Percentiles rank a stretch among this genome's conserved stretches.
Conservation (phyloP, 1,139 yeast species). For the Scheffersomyces segobiensis region DNA sequence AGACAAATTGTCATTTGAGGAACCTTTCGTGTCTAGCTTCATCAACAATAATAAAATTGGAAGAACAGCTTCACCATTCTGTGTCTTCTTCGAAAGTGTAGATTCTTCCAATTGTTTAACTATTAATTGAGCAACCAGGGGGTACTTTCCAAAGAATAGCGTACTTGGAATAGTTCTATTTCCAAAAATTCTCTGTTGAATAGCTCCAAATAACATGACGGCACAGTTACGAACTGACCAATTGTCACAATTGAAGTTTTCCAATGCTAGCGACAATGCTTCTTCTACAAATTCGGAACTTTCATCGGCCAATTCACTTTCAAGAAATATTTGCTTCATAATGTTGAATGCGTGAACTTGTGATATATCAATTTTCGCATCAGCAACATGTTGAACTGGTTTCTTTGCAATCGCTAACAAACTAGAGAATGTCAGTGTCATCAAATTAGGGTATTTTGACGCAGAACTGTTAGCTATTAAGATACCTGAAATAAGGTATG, state of each 20-base stretch:
- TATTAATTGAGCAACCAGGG: slow-evolving; percentile 51
- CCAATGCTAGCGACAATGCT: slow-evolving; percentile 61
- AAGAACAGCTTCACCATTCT: slow-evolving; percentile 37
- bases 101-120: slow-evolving; percentile 34
- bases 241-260: slow-evolving; percentile 59
- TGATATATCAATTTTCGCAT: slow-evolving; percentile 69
- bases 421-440: slow-evolving; percentile 44
- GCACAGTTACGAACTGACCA: slow-evolving; percentile 95
- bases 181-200: slow-evolving; percentile 80
- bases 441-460: not conserved
- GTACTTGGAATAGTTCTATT: slow-evolving; percentile 34
- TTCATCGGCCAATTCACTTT: slow-evolving; percentile 56
- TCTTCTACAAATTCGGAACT: slow-evolving; percentile 55
- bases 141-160: slow-evolving; percentile 65
- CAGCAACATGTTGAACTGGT: slow-evolving; percentile 47
- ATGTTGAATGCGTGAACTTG: slow-evolving; percentile 95
- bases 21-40: slow-evolving; percentile 42
- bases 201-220: slow-evolving; percentile 85
- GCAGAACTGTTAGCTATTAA: slow-evolving; percentile 52
- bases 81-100: not conserved
- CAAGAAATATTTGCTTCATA: slow-evolving; percentile 70
- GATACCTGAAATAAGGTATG: slow-evolving; percentile 73
- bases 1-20: slow-evolving; percentile 4
- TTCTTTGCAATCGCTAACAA: slow-evolving; percentile 53
- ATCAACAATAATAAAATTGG: slow-evolving; percentile 73